Evolutionary conservation across 2,329 filamentous ascomycete genomes (phyloP), one percentile per base, ranked within the genome.

Genomic region (Aspergillus brasiliensis): DNA sequence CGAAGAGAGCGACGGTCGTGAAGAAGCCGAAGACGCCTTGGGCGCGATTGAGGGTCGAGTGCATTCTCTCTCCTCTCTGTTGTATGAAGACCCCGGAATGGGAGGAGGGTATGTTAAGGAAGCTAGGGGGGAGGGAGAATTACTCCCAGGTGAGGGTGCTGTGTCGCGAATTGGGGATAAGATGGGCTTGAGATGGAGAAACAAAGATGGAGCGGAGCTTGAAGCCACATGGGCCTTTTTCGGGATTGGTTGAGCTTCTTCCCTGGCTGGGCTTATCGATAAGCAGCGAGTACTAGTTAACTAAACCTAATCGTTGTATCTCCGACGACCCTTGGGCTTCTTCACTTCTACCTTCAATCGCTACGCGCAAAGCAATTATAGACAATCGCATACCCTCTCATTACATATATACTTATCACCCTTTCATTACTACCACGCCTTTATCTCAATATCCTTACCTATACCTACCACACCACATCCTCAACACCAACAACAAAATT

Each of bases 1-100:
- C 85, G 59, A 86, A 86, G 73, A 96, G 95, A 59, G 90, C 89
- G 65, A 97, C 92, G 25, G 92, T 96, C 17, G 95, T 98, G 83
- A 98, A 97, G 86, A 96, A 97, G 77, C 95, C 92, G 76, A 99
- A 99, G 76, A 92, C 89, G 80, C 92, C 94, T 79, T 99, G 95
- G 67, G 89, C 78, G 68, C 95, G 91, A 64, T 91, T 92, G 51
- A 96, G 79, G 49, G 90, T 86, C 73, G 91, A 96, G 79, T 97
- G 89, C 95, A 99, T 98, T 62, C 83, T 80, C 23, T 3, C 13
- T 23, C 31, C 28, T 21, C 19, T 10, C 27, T 31, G 34, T 55
- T 38, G 44, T 47, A 25, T 5, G 25, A 6, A 25, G 25, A 25
- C 4, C 3, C n/a, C 8, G 5, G n/a, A 11, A 27, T 2, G 11